Conservation (phyloP, 2,329 filamentous ascomycete species). For the Colletotrichum echinochloae region DNA sequence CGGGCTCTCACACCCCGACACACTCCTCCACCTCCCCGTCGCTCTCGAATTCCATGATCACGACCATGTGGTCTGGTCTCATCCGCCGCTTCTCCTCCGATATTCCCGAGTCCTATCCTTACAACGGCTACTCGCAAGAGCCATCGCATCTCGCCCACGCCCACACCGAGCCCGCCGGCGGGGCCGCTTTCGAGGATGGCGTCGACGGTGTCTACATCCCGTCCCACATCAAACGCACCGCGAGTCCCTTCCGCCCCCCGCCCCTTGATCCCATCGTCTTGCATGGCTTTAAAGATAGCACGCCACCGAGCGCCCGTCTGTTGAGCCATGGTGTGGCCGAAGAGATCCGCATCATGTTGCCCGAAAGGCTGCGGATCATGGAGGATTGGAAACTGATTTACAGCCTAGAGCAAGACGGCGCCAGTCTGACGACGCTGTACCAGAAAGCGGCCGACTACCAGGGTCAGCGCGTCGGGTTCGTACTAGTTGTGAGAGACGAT, state of each 20-base stretch:
- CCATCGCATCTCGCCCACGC: conserved; percentile 44
- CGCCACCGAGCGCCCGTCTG: conserved; percentile 70
- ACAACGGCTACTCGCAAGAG: conserved; percentile 41
- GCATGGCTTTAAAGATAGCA: conserved; percentile 72
- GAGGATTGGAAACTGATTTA: conserved; percentile 91
- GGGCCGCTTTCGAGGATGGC: conserved; percentile 53
- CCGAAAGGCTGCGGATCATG: conserved; percentile 85
- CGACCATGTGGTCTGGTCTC: conserved; percentile 68
- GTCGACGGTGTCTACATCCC: conserved; percentile 71
- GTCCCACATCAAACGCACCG: conserved; percentile 66
- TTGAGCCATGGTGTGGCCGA: conserved; percentile 83
- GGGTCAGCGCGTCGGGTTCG: conserved; percentile 83
- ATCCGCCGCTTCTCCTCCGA: conserved; percentile 75
- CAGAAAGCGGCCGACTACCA: conserved; percentile 77
- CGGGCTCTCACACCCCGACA: conserved; percentile 46
- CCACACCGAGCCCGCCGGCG: conserved; percentile 42
- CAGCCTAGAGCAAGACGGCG: conserved; percentile 91
- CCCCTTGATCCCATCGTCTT: conserved; percentile 86
- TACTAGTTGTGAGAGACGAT: conserved; percentile 86
- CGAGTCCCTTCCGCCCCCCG: conserved; percentile 87
- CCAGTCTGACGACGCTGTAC: conserved; percentile 88
- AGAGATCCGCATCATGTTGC: conserved; percentile 90
- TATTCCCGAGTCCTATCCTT: conserved; percentile 46
- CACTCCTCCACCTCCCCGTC: conserved; percentile 45
- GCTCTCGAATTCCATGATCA: conserved; percentile 48